phyloP scores from a whole-genome alignment of 1,139 yeast genomes.

The Geotrichum cucujoidarum region DNA sequence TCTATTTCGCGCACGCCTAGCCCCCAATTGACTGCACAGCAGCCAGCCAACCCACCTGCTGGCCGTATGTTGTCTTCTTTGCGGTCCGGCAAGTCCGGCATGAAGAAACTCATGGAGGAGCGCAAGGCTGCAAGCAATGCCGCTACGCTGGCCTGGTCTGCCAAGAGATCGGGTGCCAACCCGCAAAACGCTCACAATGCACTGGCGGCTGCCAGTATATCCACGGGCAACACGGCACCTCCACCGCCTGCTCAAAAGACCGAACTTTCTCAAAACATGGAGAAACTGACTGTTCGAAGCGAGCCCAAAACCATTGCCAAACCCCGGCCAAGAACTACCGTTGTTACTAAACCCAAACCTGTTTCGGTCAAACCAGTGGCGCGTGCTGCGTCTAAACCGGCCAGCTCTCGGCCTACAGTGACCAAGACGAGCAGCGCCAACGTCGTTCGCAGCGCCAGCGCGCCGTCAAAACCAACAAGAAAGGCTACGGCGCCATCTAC shows the following conservation, averaged over 20 bases:
- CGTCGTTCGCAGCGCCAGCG: conserved; percentile 1
- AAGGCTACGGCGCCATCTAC: conserved; percentile 3
- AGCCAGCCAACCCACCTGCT: conserved; percentile 13
- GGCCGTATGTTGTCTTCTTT: conserved; percentile 26
- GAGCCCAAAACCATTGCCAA: background rate
- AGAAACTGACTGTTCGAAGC: background rate
- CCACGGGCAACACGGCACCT: conserved; percentile 6
- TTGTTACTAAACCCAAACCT: background rate
- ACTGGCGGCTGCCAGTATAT: conserved; percentile 11
- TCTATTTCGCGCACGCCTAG: conserved; percentile 8
- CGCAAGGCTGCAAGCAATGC: conserved; percentile 26
- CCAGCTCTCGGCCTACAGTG: background rate
- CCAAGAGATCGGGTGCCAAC: conserved; percentile 2
- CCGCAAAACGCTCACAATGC: conserved; percentile 12
- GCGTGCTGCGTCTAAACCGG: background rate
- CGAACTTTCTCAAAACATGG: background rate
- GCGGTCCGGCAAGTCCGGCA: conserved; percentile 25
- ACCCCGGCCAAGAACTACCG: background rate
- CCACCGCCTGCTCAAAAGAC: background rate
- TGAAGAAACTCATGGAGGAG: conserved; percentile 20
- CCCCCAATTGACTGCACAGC: background rate
- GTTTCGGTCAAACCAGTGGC: background rate
- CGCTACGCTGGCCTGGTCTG: conserved; percentile 29
- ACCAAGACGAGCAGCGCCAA: background rate
- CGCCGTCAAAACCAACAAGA: background rate